Percentiles rank a stretch among this genome's conserved stretches.
Evolutionary conservation across 495 filamentous ascomycete genomes (phyloP).

Genomic region (Aspergillus saccharolyticus): DNA sequence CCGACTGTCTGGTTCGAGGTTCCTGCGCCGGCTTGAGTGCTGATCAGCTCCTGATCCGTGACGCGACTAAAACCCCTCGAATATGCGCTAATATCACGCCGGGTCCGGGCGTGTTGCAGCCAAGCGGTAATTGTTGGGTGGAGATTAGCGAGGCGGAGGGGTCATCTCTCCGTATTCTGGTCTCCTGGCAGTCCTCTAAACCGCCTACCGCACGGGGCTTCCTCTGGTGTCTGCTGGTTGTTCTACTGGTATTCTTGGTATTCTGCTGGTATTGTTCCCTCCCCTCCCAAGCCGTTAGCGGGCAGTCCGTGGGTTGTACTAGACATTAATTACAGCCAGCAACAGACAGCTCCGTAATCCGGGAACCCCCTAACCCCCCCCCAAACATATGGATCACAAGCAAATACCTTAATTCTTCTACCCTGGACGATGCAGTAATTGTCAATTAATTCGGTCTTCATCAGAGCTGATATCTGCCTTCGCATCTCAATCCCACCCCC

Average conservation of each 20-base stretch:
- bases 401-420: not conserved
- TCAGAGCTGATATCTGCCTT: too few species aligned
- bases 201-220: not conserved
- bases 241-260: not conserved
- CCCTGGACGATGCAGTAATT: too few species aligned
- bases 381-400: not conserved
- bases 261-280: not conserved
- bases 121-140: not conserved
- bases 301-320: not conserved
- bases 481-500: too few species aligned
- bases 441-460: too few species aligned
- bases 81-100: not conserved
- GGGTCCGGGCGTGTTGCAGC: not conserved
- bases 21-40: constrained; percentile 22
- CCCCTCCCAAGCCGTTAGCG: not conserved
- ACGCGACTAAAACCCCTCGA: constrained; percentile 2
- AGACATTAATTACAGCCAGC: too few species aligned
- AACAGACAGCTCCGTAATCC: not conserved
- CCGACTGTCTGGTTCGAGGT: constrained; percentile 26
- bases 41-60: constrained; percentile 22
- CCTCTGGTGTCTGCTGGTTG: not conserved
- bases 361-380: not conserved
- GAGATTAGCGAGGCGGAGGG: not conserved
- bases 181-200: not conserved
- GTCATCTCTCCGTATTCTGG: too few species aligned